Base-by-base conservation (phyloP, 768 basidiomycete genomes). In the Boletus tylopilopsis region DNA sequence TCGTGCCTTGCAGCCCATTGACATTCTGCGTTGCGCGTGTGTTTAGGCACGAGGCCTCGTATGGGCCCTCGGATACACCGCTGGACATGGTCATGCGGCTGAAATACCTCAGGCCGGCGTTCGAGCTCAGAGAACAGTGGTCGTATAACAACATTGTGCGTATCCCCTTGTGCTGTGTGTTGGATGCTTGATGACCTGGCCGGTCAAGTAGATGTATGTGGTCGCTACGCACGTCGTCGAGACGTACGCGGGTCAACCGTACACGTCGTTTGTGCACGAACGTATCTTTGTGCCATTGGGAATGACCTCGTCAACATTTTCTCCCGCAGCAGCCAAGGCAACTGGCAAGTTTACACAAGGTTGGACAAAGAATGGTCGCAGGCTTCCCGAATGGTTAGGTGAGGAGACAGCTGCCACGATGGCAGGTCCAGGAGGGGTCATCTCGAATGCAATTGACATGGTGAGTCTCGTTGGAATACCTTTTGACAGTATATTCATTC, bases 351-450 rank as follows among this genome's bases (percentile, higher is more conserved):
- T 30, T 10, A 30, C 12, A 6, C 29, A 30, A 5, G 29, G 29
- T 1, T 30, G 29, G 29, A 30, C 29, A 13, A 30, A 6, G 29
- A 13, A 30, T 4, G 29, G 29, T 1, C 10, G 29, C 11, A 30
- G 29, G 29, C 5, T 30, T 11, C 29, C 29, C 29, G 60, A 58
- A 25, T 67, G 61, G 53, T 62, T 71, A 16, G 52, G 50, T 2
- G 68, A 71, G 41, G 54, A 65, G 0, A 49, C 33, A 6, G 57
- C 48, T 5, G 55, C 62, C 0, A 23, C 66, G 15, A 53, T 58
- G 13, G 69, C 73, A 3, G 76, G 75, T 6, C 50, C 75, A 0
- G 76, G 72, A 2, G 77, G 75, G 1, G 34, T 78, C n/a, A 73
- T 76, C 24, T 74, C 76, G 25, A 74, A 53, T 24, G 67, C 64